A percentile compares a stretch with the other conserved stretches of the same genome.
Evolutionary conservation across 2,329 filamentous ascomycete genomes (phyloP).

Genomic region (Rugonectria rugulosa): DNA sequence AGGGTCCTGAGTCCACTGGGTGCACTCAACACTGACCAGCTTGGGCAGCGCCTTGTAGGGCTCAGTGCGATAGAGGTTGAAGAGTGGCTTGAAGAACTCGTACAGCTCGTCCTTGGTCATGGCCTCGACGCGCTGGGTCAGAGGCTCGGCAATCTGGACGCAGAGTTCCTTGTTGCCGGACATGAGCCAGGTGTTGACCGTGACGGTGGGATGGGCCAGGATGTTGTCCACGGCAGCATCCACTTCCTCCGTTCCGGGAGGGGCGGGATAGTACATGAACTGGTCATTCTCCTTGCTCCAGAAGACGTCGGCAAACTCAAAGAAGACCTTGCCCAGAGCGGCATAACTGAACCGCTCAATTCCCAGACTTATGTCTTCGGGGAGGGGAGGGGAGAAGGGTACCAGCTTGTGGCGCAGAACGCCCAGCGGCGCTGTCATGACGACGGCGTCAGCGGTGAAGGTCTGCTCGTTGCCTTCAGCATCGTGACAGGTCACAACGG

Average conservation of each 20-base stretch:
- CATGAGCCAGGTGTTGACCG: constrained; percentile 18
- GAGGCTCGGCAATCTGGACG: constrained; percentile 15
- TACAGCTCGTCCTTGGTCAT: constrained; percentile 12
- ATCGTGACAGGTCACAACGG: constrained; percentile 11
- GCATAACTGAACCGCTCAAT: constrained; percentile 13
- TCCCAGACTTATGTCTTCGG: constrained; percentile 5
- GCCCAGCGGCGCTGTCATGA: constrained; percentile 15
- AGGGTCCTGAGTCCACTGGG: constrained; percentile 16
- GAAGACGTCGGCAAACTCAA: constrained; percentile 20
- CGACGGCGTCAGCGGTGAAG: constrained; percentile 11
- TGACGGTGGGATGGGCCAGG: constrained; percentile 15
- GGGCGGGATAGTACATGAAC: constrained; percentile 18
- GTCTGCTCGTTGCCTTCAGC: constrained; percentile 4
- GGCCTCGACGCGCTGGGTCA: constrained; percentile 15
- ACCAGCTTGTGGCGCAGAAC: constrained; percentile 10
- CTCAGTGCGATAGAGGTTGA: constrained; percentile 15
- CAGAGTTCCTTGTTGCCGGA: constrained; percentile 15
- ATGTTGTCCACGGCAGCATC: constrained; percentile 2
- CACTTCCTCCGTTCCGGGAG: background rate
- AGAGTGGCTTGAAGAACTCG: constrained; percentile 17
- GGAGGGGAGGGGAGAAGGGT: constrained; percentile 8
- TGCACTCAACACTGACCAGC: constrained; percentile 12
- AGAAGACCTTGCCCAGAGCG: constrained; percentile 19
- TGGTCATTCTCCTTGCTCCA: constrained; percentile 21
- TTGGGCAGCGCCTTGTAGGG: constrained; percentile 18